Conservation (phyloP, 2,329 filamentous ascomycete species). For the Zasmidium citrigriseum region DNA sequence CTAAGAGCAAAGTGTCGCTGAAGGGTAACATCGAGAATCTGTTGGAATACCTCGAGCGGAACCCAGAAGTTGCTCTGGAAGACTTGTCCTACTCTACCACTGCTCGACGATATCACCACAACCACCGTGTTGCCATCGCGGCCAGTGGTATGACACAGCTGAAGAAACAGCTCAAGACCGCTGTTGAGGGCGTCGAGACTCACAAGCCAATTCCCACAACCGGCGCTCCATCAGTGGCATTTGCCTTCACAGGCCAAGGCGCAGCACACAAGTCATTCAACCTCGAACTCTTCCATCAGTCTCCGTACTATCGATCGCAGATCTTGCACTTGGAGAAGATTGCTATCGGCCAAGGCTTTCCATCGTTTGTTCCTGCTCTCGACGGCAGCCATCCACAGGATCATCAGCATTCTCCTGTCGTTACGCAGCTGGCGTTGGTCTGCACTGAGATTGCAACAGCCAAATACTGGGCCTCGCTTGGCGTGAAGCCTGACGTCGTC, state of each 20-base stretch:
- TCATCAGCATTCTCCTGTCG: slow-evolving; percentile 14
- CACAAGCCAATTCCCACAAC: background rate
- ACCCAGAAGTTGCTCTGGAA: slow-evolving; percentile 50
- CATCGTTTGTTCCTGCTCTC: slow-evolving; percentile 25
- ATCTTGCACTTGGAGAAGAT: slow-evolving; percentile 35
- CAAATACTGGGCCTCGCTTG: slow-evolving; percentile 31
- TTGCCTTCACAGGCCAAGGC: slow-evolving; percentile 45
- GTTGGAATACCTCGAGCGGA: slow-evolving; percentile 56
- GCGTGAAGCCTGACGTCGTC: slow-evolving; percentile 28
- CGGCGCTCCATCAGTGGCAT: slow-evolving; percentile 32
- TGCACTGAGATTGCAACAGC: slow-evolving; percentile 45
- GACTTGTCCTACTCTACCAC: slow-evolving; percentile 69
- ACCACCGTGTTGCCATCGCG: slow-evolving; percentile 36
- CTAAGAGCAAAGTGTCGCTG: background rate
- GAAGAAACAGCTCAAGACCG: too few relatives aligned
- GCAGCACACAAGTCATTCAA: slow-evolving; percentile 28
- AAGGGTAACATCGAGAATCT: slow-evolving; percentile 30
- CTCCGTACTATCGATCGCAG: slow-evolving; percentile 31
- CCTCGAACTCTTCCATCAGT: slow-evolving; percentile 33
- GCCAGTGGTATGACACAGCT: slow-evolving; percentile 34
- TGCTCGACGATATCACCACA: slow-evolving; percentile 53
- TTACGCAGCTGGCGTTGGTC: slow-evolving; percentile 42
- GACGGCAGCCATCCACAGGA: too few relatives aligned
- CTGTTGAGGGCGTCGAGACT: too few relatives aligned
- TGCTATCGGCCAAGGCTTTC: slow-evolving; percentile 33